A percentile compares a stretch with the other conserved stretches of the same genome.
Evolutionary conservation across 2,329 filamentous ascomycete species (phyloP).

Genomic region (Cucurbitaria berberidis): DNA sequence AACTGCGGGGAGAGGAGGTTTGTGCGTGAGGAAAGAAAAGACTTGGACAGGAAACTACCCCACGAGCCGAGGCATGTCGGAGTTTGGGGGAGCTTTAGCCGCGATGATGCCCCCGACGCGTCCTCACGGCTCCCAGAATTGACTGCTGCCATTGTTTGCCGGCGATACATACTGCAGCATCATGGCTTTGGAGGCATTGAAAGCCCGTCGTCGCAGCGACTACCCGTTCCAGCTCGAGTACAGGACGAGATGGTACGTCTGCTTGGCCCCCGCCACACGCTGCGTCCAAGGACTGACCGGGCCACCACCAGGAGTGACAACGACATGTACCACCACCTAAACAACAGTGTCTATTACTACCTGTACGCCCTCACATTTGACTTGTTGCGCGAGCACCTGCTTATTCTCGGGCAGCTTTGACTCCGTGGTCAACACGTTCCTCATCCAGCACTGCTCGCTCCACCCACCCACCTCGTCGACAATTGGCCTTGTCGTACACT

Average conservation of each 20-base stretch:
- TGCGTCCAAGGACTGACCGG: conserved; percentile 14
- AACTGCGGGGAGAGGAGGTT: conserved; percentile 17
- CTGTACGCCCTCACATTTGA: conserved; percentile 57
- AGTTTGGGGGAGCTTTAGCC: background rate
- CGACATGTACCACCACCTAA: conserved; percentile 94
- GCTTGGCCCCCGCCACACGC: background rate
- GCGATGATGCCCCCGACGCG: background rate
- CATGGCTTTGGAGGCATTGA: conserved; percentile 50
- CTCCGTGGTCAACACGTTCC: conserved; percentile 86
- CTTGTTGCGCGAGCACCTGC: background rate
- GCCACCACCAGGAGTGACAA: conserved; percentile 79
- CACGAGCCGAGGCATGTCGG: conserved; percentile 7
- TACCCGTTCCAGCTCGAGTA: conserved; percentile 83
- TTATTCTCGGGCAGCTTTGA: conserved; percentile 66
- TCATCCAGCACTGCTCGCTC: conserved; percentile 78
- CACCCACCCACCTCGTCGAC: conserved; percentile 72
- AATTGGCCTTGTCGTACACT: conserved; percentile 84
- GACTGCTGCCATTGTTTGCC: background rate
- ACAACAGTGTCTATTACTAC: conserved; percentile 86
- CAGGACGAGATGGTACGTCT: conserved; percentile 79
- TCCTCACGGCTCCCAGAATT: background rate
- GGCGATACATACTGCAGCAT: background rate
- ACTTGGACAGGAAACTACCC: background rate
- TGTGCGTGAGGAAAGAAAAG: background rate
- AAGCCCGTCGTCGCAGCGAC: conserved; percentile 70